phyloP scores from a whole-genome alignment of 192 early-diverging fungal species.

The Coemansia sp. region DNA sequence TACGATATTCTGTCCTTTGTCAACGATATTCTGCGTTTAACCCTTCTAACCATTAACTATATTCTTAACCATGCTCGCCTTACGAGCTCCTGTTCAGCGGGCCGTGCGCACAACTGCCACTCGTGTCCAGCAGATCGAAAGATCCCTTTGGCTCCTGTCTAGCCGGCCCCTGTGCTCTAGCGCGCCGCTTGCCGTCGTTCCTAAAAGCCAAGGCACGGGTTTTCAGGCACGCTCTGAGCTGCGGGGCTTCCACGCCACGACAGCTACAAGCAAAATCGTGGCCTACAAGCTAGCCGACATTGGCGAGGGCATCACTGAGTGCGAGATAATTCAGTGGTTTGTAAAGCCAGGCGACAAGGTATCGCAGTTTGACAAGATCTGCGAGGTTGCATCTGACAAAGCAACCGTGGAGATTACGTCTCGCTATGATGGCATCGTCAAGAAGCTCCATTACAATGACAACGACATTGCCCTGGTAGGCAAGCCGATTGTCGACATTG shows the following conservation, averaged over 20 bases:
- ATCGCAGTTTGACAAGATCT: conserved; percentile 91
- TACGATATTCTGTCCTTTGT: neutral
- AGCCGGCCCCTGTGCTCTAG: neutral
- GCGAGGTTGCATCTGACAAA: conserved; percentile 98
- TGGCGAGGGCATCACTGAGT: conserved; percentile 98
- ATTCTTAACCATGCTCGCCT: neutral
- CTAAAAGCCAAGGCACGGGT: neutral
- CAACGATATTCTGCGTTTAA: neutral
- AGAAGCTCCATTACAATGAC: conserved; percentile 77
- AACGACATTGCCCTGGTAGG: conserved; percentile 95
- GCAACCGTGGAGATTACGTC: conserved; percentile 99
- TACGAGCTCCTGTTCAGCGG: neutral
- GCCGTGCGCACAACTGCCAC: neutral
- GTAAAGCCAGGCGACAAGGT: conserved; percentile 90
- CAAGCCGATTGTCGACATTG: conserved; percentile 85
- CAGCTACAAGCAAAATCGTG: conserved; percentile 48
- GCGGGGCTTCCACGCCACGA: conserved; percentile 60
- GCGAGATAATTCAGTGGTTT: conserved; percentile 98
- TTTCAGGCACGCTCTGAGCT: neutral
- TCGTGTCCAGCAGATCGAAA: neutral
- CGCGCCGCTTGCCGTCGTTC: neutral
- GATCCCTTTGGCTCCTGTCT: neutral
- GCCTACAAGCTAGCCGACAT: conserved; percentile 95
- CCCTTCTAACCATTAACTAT: neutral
- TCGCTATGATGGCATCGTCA: conserved; percentile 85